Conservation (phyloP, 169 alveolate genomes). For the Plasmodium gaboni region DNA sequence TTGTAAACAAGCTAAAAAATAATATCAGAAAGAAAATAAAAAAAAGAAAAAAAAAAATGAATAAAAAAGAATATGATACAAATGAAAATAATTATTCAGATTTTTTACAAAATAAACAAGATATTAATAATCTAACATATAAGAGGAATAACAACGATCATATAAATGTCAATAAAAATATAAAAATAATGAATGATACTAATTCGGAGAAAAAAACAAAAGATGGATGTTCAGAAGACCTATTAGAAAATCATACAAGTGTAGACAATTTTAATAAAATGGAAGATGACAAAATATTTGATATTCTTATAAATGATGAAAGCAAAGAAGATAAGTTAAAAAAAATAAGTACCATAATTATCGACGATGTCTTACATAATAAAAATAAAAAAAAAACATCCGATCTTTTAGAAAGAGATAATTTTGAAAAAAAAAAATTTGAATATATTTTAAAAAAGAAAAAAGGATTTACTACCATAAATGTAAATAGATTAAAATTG, state of each 20-base stretch:
- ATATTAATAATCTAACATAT: not conserved
- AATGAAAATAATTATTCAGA: conserved; percentile 4
- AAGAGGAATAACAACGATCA: not conserved
- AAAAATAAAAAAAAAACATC: not conserved
- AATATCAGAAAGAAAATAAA: conserved; percentile 39
- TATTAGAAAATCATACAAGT: not conserved
- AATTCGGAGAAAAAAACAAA: not conserved
- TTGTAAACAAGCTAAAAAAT: conserved; percentile 8
- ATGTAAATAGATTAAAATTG: conserved; percentile 51
- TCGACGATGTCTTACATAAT: conserved; percentile 50
- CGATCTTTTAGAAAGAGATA: conserved; percentile 39
- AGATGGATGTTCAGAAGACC: not conserved
- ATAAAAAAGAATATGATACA: not conserved
- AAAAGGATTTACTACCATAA: conserved; percentile 39
- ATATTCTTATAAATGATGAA: conserved; percentile 48
- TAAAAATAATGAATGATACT: not conserved
- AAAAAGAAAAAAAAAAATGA: conserved; percentile 11
- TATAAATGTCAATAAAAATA: not conserved
- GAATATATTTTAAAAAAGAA: conserved; percentile 39
- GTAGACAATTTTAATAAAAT: not conserved
- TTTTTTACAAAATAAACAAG: not conserved
- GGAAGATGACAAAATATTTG: conserved; percentile 30
- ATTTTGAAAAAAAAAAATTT: conserved; percentile 33
- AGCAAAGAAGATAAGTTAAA: conserved; percentile 63
- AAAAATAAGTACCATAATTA: conserved; percentile 49